Percentiles rank a stretch among this genome's conserved stretches.
Evolutionary conservation across 805 yeast genomes (phyloP).

Genomic region (Myxozyma monticola): DNA sequence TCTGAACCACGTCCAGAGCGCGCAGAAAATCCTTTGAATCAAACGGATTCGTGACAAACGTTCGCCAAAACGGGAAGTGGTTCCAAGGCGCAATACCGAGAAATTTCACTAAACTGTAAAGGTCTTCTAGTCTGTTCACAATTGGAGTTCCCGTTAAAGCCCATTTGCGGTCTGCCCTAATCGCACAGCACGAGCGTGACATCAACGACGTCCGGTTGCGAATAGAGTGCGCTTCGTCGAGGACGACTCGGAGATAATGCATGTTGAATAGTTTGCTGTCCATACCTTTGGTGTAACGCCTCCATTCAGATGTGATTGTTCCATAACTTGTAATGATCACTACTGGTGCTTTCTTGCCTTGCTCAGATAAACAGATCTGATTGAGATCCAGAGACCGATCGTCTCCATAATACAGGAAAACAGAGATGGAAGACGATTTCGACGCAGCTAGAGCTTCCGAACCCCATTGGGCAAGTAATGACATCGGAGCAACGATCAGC

Average conservation of each 20-base stretch:
- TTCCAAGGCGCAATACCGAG: conserved; percentile 87
- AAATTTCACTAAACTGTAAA: conserved; percentile 73
- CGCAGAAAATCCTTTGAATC: conserved; percentile 67
- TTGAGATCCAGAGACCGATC: conserved; percentile 52
- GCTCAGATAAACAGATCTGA: conserved; percentile 41
- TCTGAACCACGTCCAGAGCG: conserved; percentile 81
- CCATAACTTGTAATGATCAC: conserved; percentile 86
- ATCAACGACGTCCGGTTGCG: conserved; percentile 77
- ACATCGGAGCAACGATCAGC: conserved; percentile 84
- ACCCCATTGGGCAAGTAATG: conserved; percentile 88
- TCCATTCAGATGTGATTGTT: conserved; percentile 75
- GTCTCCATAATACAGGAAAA: conserved; percentile 71
- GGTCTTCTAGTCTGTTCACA: conserved; percentile 81
- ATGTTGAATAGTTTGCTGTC: conserved; percentile 65
- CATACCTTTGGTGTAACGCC: conserved; percentile 38
- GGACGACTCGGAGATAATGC: conserved; percentile 68
- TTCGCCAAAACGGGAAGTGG: conserved; percentile 80
- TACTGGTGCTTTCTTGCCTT: conserved; percentile 48
- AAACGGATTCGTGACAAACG: conserved; percentile 80
- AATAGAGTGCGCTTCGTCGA: conserved; percentile 91
- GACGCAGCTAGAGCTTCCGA: conserved; percentile 65
- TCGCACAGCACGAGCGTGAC: conserved; percentile 69
- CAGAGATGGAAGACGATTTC: conserved; percentile 30
- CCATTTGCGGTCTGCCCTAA: conserved; percentile 74
- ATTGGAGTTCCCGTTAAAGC: conserved; percentile 91